Evolutionary conservation across 495 filamentous ascomycete genomes (phyloP), one percentile per base, ranked within the genome.

Genomic region (Chlorociboria aeruginascens): DNA sequence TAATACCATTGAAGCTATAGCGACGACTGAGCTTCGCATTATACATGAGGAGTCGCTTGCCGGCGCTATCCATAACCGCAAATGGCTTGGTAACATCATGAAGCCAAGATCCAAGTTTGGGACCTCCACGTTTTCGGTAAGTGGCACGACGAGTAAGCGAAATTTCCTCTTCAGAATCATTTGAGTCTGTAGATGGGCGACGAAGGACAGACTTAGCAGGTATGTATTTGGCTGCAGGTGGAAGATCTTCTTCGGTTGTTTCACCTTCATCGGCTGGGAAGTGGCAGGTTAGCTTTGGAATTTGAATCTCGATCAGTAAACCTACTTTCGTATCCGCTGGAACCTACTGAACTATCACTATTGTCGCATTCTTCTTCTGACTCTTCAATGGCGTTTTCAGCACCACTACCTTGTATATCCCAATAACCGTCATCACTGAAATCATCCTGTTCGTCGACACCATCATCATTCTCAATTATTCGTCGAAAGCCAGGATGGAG

Each of bases 251-350:
- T 56, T 90, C 86, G 54, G 85, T 90, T 33, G 86, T 89, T 53
- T 88, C 85, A 45, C 85, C 85, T 66, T 88, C 84, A 63, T 89
- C 86, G 61, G 82, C 85, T 89, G 66, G 30, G 35, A 45, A 46
- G 12, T 33, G 1, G 20, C 33, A 62, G 37, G 61, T 87, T 75
- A 87, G 83, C 65, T 75, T 54, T 48, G 29, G 32, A 10, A 33
- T n/a, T 11, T 8, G 13, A 44, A n/a, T n/a, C 12, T 44, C 13
- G 42, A 12, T 40, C 38, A 40, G 3, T 10, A 29, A 31, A 77
- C 77, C 68, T 61, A 89, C 85, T 81, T 66, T 89, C 84, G 64
- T 89, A 89, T 47, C 83, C 85, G 64, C 85, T 87, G 25, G 78
- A 89, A 43, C 82, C 84, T 59, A 82, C 84, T 17, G 78, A 79